These are phyloP conservation scores for Penicillium turbatum DNA, from an alignment of 495 filamentous ascomycete species.

Conservation along the genomic window DNA sequence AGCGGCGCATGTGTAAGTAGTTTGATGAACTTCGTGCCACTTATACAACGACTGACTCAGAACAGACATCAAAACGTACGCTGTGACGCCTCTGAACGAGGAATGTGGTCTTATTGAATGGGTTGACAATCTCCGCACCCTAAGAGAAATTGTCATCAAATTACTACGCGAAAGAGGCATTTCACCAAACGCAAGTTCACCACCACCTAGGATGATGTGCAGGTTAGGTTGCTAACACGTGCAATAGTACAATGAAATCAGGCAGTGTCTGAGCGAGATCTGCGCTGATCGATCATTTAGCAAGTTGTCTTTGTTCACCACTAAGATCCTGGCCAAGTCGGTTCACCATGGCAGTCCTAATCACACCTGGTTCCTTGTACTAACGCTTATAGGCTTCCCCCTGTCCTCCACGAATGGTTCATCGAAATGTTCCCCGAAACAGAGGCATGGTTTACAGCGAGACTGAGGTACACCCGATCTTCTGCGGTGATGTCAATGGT, in stretches of 20 bases:
- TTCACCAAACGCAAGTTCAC: slow-evolving; percentile 43
- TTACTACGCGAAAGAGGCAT: slow-evolving; percentile 70
- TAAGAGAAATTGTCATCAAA: slow-evolving; percentile 83
- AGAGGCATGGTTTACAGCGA: slow-evolving; percentile 82
- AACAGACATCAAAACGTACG: slow-evolving; percentile 89
- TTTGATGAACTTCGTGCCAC: neutral
- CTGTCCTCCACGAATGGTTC: slow-evolving; percentile 92
- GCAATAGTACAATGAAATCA: slow-evolving; percentile 55
- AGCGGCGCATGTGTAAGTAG: slow-evolving; percentile 63
- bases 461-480: slow-evolving; percentile 87
- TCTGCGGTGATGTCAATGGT: slow-evolving; percentile 98
- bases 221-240: slow-evolving; percentile 1
- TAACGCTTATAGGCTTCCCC: slow-evolving; percentile 56
- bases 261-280: slow-evolving; percentile 53
- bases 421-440: slow-evolving; percentile 90
- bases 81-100: slow-evolving; percentile 93
- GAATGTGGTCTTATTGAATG: slow-evolving; percentile 98
- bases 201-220: neutral
- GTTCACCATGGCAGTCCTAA: slow-evolving; percentile 1
- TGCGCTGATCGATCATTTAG: slow-evolving; percentile 38
- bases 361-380: neutral
- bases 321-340: slow-evolving; percentile 53
- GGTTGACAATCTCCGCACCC: slow-evolving; percentile 92
- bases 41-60: slow-evolving; percentile 14
- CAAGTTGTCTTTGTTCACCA: slow-evolving; percentile 64